Evolutionary conservation across 352 stramenopile genomes (phyloP).

Genomic region (Thalassiosira sp.): DNA sequence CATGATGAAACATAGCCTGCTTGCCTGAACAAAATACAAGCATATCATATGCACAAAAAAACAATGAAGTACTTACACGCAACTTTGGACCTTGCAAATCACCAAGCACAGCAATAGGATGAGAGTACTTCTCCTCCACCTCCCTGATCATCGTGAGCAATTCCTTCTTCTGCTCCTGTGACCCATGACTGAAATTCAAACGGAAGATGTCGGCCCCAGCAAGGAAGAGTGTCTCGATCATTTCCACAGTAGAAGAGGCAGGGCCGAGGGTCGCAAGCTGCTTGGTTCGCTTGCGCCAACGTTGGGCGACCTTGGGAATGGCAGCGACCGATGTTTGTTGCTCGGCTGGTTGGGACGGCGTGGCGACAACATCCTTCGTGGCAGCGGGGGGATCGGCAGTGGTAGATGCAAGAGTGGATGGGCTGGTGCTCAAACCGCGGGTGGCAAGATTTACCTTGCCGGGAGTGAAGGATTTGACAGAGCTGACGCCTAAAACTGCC

Average conservation of each 20-base stretch:
- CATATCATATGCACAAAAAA: background rate
- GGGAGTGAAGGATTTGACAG: slow-evolving; percentile 24
- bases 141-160: slow-evolving; percentile 80
- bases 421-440: background rate
- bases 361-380: slow-evolving; percentile 1
- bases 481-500: slow-evolving; percentile 13
- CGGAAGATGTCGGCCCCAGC: slow-evolving; percentile 87
- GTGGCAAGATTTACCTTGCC: background rate
- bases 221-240: slow-evolving; percentile 88
- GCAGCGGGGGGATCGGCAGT: slow-evolving; percentile 3
- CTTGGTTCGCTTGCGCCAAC: slow-evolving; percentile 83
- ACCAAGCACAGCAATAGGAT: slow-evolving; percentile 87
- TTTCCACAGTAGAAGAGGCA: slow-evolving; percentile 81
- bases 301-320: slow-evolving; percentile 66
- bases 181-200: slow-evolving; percentile 88
- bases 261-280: slow-evolving; percentile 87
- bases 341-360: slow-evolving; percentile 5
- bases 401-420: slow-evolving; percentile 17
- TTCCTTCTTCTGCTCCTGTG: slow-evolving; percentile 87
- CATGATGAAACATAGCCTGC: too few species aligned
- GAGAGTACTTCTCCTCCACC: slow-evolving; percentile 86
- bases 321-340: slow-evolving; percentile 59
- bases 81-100: slow-evolving; percentile 88
- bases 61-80: slow-evolving; percentile 66
- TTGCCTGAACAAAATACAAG: slow-evolving; percentile 5